A percentile compares a stretch with the other conserved stretches of the same genome.
These are phyloP conservation scores for Cytidiella melzeri DNA, from an alignment of 768 basidiomycete genomes.

Conservation along the genomic window DNA sequence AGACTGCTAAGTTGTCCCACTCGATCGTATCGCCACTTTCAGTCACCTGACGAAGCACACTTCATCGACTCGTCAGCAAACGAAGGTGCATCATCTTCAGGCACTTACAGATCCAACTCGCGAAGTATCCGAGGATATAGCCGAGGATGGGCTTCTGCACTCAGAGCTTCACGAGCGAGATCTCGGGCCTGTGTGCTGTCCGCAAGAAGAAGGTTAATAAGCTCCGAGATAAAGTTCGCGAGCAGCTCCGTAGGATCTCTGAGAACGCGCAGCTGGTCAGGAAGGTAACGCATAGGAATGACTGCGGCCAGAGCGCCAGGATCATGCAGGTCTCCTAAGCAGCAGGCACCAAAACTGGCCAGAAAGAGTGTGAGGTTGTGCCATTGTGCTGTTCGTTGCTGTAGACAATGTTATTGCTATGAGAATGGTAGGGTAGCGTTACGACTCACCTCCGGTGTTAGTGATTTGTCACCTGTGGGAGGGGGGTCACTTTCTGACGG, in stretches of 20 bases:
- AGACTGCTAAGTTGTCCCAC: slow-evolving; percentile 39
- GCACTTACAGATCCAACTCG: slow-evolving; percentile 66
- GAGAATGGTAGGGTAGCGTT: slow-evolving; percentile 3
- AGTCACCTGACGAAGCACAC: slow-evolving; percentile 48
- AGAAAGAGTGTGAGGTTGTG: slow-evolving; percentile 78
- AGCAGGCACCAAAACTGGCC: slow-evolving; percentile 65
- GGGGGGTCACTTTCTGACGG: slow-evolving; percentile 26
- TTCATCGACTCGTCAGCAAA: slow-evolving; percentile 16
- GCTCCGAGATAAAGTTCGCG: slow-evolving; percentile 56
- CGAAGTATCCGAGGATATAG: slow-evolving; percentile 63
- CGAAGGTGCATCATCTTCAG: not conserved
- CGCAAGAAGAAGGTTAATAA: slow-evolving; percentile 64
- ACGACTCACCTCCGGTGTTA: slow-evolving; percentile 38
- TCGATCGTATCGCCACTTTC: slow-evolving; percentile 40
- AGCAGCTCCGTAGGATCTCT: slow-evolving; percentile 54
- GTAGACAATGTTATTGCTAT: too few species aligned
- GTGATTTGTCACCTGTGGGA: slow-evolving; percentile 30
- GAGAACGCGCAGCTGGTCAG: slow-evolving; percentile 65
- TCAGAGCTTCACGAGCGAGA: slow-evolving; percentile 72
- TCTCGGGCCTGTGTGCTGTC: slow-evolving; percentile 67
- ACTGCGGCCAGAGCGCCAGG: slow-evolving; percentile 43
- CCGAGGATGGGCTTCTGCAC: slow-evolving; percentile 67
- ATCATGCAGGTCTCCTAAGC: slow-evolving; percentile 48
- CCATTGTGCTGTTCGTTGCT: slow-evolving; percentile 81
- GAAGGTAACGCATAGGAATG: slow-evolving; percentile 54